Evolutionary conservation across 768 basidiomycete genomes (phyloP).

Genomic region (Termitomyces eurrhizus): DNA sequence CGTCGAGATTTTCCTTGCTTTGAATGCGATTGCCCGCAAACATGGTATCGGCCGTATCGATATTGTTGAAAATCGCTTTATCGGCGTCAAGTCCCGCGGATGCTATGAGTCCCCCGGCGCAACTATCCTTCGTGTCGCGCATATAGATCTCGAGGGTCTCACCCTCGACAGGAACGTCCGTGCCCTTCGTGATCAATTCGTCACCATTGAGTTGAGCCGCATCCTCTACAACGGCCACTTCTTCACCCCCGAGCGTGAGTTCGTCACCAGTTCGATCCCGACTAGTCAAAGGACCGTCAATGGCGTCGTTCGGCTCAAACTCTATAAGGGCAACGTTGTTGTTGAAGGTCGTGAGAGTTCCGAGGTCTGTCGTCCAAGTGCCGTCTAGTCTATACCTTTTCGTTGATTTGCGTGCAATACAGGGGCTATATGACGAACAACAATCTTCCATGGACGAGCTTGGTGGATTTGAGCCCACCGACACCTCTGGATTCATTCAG

Average conservation of each 20-base stretch:
- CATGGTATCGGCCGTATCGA: constrained; percentile 97
- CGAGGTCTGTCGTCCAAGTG: constrained; percentile 48
- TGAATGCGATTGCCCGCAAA: constrained; percentile 90
- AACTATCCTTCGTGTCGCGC: constrained; percentile 92
- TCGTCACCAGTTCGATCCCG: constrained; percentile 85
- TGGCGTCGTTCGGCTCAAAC: constrained; percentile 82
- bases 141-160: constrained; percentile 95
- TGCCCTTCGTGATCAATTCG: constrained; percentile 89
- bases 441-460: constrained; percentile 99
- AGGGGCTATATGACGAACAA: constrained; percentile 94
- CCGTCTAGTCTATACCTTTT: not conserved
- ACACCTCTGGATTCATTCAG: constrained; percentile 94
- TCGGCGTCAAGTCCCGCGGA: constrained; percentile 98
- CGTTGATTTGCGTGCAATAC: not conserved
- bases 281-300: constrained; percentile 96
- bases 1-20: constrained; percentile 88
- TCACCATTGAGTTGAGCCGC: constrained; percentile 83
- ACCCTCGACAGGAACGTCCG: constrained; percentile 98
- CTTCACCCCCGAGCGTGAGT: constrained; percentile 99
- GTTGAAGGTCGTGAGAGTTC: constrained; percentile 89
- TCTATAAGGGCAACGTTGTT: constrained; percentile 96
- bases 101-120: constrained; percentile 99
- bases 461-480: constrained; percentile 95
- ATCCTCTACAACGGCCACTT: constrained; percentile 99
- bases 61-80: constrained; percentile 99